Evolutionary conservation across 2,329 filamentous ascomycete species (phyloP).

Genomic region (Xylariaceae sp.): DNA sequence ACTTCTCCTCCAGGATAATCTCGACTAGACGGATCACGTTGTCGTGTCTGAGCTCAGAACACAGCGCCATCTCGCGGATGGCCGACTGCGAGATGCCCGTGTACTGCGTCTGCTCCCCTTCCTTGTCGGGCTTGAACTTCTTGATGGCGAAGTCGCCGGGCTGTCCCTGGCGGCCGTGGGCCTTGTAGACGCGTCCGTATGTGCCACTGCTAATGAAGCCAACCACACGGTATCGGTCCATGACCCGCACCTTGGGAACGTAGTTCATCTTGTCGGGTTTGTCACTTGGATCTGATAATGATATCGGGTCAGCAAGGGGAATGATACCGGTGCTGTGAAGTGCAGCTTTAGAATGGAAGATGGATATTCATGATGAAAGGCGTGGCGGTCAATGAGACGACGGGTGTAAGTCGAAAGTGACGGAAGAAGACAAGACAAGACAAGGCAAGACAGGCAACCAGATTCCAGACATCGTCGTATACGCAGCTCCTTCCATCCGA

Average conservation of each 20-base stretch:
- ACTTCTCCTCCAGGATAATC: constrained; percentile 97
- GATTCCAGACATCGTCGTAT: too few species aligned
- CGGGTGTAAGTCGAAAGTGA: too few species aligned
- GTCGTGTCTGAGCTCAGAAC: constrained; percentile 80
- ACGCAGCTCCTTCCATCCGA: too few species aligned
- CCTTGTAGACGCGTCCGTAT: constrained; percentile 97
- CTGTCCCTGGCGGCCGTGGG: constrained; percentile 66
- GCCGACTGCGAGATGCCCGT: constrained; percentile 97
- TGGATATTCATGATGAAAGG: background rate
- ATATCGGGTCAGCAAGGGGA: constrained; percentile 1
- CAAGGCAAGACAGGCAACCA: too few species aligned
- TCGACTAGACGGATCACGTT: constrained; percentile 91
- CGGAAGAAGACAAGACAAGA: too few species aligned
- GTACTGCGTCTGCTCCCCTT: constrained; percentile 90
- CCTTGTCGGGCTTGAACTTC: constrained; percentile 99
- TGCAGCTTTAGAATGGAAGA: background rate
- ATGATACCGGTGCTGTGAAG: background rate
- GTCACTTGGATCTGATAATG: constrained; percentile 50
- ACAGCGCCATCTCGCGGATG: constrained; percentile 94
- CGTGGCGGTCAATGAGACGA: too few species aligned
- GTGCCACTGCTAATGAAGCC: constrained; percentile 98
- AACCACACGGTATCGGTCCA: constrained; percentile 91
- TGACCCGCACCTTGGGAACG: constrained; percentile 77
- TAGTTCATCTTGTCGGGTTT: constrained; percentile 44
- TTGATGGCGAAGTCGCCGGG: constrained; percentile 94